phyloP scores from a whole-genome alignment of 1,284 basidiomycete species.

The Ganoderma sinense region DNA sequence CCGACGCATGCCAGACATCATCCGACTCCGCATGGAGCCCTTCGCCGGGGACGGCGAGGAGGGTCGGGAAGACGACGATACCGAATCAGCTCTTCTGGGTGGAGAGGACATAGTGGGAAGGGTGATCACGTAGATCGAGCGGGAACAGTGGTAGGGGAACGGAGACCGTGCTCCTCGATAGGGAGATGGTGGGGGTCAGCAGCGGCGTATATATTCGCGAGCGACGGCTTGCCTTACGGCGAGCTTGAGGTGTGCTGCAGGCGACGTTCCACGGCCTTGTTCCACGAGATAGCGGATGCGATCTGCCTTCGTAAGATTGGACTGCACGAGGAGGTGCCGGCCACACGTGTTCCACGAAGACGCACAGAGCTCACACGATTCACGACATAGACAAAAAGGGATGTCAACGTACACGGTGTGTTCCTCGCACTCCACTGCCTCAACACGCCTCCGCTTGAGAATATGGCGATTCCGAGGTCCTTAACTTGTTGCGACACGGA shows the following conservation, averaged over 20 bases:
- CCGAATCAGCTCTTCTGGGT: constrained; percentile 24
- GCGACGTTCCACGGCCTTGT: constrained; percentile 22
- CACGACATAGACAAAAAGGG: constrained; percentile 18
- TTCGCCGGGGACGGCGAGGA: constrained; percentile 34
- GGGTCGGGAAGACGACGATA: constrained; percentile 18
- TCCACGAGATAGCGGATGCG: constrained; percentile 33
- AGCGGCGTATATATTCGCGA: constrained; percentile 36
- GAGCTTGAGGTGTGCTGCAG: constrained; percentile 39
- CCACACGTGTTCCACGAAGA: constrained; percentile 36
- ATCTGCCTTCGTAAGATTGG: constrained; percentile 31
- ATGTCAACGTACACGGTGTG: constrained; percentile 3
- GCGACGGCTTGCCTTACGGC: constrained; percentile 35
- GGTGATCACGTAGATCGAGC: constrained; percentile 23
- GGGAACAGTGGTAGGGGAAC: constrained; percentile 8
- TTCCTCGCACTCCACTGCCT: not conserved
- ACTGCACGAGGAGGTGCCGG: constrained; percentile 24
- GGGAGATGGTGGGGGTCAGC: constrained; percentile 19
- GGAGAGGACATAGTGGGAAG: constrained; percentile 32
- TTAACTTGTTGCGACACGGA: not conserved
- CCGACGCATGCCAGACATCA: constrained; percentile 55
- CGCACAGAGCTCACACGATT: constrained; percentile 20
- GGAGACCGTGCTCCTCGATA: constrained; percentile 29
- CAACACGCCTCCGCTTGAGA: not conserved
- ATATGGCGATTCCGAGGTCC: not conserved
- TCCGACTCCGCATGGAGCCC: constrained; percentile 41